phyloP scores from a whole-genome alignment of 169 alveolate species.

The Besnoitia besnoiti region DNA sequence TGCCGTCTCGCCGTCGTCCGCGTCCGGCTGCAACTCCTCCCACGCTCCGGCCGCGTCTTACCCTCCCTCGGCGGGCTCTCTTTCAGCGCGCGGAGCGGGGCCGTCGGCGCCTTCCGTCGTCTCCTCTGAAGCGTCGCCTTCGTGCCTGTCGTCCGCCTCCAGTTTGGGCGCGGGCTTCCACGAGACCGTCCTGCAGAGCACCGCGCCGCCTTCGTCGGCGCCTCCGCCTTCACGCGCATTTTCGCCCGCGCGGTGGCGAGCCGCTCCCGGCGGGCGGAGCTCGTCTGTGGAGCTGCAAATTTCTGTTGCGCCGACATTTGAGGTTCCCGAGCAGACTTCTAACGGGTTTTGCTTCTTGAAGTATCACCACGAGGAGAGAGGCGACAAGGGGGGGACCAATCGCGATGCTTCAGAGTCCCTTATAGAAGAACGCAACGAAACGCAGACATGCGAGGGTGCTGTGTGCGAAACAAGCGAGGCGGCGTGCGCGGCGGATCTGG shows the following conservation, averaged over 20 bases:
- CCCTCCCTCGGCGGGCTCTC: background rate
- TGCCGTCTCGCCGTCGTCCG: background rate
- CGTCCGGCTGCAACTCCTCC: background rate
- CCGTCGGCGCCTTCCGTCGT: background rate
- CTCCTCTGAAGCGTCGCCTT: background rate
- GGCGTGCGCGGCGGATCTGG: too few relatives aligned
- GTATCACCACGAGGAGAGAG: background rate
- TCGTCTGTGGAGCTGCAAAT: background rate
- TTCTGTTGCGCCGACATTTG: background rate
- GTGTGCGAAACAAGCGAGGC: too few relatives aligned
- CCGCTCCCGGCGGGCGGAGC: background rate
- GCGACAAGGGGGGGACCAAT: too few relatives aligned
- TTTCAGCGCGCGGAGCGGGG: background rate
- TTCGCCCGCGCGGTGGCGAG: too few relatives aligned
- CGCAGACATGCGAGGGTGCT: too few relatives aligned
- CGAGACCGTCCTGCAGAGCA: too few relatives aligned
- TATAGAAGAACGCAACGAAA: too few relatives aligned
- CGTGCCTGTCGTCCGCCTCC: background rate
- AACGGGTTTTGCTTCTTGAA: background rate
- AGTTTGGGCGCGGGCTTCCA: too few relatives aligned
- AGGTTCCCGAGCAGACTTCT: background rate
- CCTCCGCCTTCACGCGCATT: too few relatives aligned
- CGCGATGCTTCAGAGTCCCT: too few relatives aligned
- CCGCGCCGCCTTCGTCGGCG: too few relatives aligned
- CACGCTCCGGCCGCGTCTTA: background rate